Conservation (phyloP, 257 asterid species). For the Verbena officinalis region DNA sequence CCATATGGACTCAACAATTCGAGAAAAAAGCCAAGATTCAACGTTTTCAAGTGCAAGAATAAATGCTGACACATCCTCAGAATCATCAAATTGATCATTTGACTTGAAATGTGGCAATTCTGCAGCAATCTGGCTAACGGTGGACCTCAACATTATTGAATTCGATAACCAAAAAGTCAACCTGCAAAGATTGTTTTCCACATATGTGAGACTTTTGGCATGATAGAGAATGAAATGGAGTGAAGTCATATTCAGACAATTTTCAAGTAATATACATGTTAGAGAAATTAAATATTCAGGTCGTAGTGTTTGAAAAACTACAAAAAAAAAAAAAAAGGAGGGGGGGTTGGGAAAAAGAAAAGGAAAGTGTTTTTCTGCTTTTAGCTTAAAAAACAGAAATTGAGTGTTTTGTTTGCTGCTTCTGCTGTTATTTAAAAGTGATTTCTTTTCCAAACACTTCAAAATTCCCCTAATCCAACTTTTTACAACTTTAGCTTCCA, state of each 20-base stretch:
- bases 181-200: slow-evolving; percentile 44
- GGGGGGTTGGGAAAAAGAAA: no score
- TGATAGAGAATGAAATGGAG: neutral
- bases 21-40: slow-evolving; percentile 93
- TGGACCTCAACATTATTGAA: slow-evolving; percentile 84
- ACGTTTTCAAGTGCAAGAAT: slow-evolving; percentile 68
- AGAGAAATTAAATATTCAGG: no score
- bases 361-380: no score
- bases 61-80: slow-evolving; percentile 67
- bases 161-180: slow-evolving; percentile 93
- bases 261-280: neutral
- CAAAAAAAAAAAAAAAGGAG: no score
- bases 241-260: slow-evolving; percentile 8
- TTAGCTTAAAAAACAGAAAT: no score
- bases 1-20: slow-evolving; percentile 89
- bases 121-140: slow-evolving; percentile 65
- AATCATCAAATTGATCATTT: slow-evolving; percentile 47
- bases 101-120: slow-evolving; percentile 40
- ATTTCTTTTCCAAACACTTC: no score
- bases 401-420: no score
- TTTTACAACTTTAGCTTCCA: no score
- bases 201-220: slow-evolving; percentile 9
- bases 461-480: no score
- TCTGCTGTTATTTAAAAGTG: no score
- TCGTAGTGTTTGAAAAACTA: no score